Evolutionary conservation across 2,329 filamentous ascomycete genomes (phyloP).

Genomic region (Emergomyces orientalis): DNA sequence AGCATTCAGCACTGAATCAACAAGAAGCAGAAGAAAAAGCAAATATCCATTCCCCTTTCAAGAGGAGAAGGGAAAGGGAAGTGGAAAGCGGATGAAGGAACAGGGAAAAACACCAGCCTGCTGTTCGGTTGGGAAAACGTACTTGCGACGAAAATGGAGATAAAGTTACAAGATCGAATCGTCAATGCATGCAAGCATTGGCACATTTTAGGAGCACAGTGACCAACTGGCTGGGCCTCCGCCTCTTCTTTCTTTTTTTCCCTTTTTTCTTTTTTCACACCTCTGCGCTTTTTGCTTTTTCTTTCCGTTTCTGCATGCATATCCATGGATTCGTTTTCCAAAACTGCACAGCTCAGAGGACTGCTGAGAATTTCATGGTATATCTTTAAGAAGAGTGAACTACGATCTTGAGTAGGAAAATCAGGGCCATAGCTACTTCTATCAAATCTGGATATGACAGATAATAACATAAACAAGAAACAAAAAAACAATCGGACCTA

Average conservation of each 20-base stretch:
- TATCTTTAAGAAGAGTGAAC: neutral
- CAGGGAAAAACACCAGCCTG: neutral
- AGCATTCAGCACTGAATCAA: neutral
- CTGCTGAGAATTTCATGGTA: neutral
- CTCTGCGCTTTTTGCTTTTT: neutral
- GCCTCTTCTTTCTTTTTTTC: neutral
- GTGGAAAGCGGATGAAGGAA: neutral
- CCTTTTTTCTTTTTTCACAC: neutral
- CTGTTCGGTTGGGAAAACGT: neutral
- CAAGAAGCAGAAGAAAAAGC: neutral
- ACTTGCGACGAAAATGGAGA: neutral
- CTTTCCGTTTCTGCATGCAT: neutral
- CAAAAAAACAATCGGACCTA: neutral
- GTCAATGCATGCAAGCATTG: neutral
- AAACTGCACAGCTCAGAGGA: neutral
- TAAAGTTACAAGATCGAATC: conserved; percentile 3
- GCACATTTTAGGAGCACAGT: neutral
- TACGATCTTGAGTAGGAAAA: neutral
- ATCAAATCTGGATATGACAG: neutral
- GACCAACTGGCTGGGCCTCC: conserved; percentile 6
- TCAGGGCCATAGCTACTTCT: neutral
- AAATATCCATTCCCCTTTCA: neutral
- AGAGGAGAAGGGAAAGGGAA: neutral
- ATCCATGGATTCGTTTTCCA: neutral
- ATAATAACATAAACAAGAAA: neutral